phyloP scores from a whole-genome alignment of 805 yeast species.

The Wickerhamomyces mucosus region DNA sequence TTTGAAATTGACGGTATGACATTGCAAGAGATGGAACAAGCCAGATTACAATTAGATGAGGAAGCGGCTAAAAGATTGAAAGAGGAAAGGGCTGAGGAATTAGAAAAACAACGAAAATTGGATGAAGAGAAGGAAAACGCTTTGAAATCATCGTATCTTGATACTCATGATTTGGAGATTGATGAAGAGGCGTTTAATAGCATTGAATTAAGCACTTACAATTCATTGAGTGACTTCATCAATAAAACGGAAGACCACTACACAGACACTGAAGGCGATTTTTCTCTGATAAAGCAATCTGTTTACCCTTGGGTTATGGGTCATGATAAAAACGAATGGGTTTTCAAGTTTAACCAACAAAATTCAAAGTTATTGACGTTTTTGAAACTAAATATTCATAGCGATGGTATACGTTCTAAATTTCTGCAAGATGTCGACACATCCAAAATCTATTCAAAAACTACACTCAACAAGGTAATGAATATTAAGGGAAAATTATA shows the following conservation, averaged over 20 bases:
- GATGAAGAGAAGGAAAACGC: constrained; percentile 4
- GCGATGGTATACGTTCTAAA: constrained; percentile 6
- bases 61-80: not conserved
- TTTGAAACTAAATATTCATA: constrained; percentile 18
- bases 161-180: not conserved
- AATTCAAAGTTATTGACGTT: constrained; percentile 10
- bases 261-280: constrained; percentile 1
- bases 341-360: constrained; percentile 15
- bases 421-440: constrained; percentile 9
- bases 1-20: constrained; percentile 22
- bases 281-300: constrained; percentile 12
- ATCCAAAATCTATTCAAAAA: constrained; percentile 3
- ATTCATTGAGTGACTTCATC: constrained; percentile 27
- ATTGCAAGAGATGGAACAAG: constrained; percentile 22
- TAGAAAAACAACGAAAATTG: constrained; percentile 4
- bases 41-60: constrained; percentile 13
- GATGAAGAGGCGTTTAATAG: constrained; percentile 6
- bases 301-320: constrained; percentile 27
- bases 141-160: not conserved
- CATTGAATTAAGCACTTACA: constrained; percentile 23
- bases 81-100: not conserved
- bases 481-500: constrained; percentile 14
- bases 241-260: not conserved
- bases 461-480: constrained; percentile 9
- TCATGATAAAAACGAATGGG: constrained; percentile 22